Percentiles rank a stretch among this genome's conserved stretches.
phyloP scores from a whole-genome alignment of 192 early-diverging fungal species.

The Entomortierella chlamydospora region DNA sequence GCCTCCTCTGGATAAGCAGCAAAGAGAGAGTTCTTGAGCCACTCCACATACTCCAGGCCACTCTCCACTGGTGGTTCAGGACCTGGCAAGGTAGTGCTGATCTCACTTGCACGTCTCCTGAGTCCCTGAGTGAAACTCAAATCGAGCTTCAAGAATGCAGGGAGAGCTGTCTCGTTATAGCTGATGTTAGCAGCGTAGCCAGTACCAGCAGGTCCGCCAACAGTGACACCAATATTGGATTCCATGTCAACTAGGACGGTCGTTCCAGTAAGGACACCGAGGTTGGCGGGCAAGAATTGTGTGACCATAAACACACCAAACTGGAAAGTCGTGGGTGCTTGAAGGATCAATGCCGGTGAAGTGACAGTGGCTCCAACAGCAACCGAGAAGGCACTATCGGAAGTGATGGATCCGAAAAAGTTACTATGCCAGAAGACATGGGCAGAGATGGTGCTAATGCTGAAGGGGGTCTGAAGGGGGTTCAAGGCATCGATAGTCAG shows the following conservation, averaged over 20 bases:
- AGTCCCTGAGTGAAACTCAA: constrained; percentile 11
- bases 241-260: constrained; percentile 26
- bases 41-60: constrained; percentile 20
- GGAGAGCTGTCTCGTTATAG: constrained; percentile 30
- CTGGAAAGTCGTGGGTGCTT: constrained; percentile 21
- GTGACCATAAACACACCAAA: constrained; percentile 41
- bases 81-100: not conserved
- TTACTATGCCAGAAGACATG: constrained; percentile 30
- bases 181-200: constrained; percentile 19
- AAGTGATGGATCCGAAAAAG: constrained; percentile 22
- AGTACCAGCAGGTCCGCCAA: constrained; percentile 12
- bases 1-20: constrained; percentile 39
- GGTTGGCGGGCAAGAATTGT: constrained; percentile 28
- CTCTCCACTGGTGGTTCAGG: constrained; percentile 18
- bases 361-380: constrained; percentile 7
- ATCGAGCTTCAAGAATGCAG: constrained; percentile 43
- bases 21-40: constrained; percentile 32
- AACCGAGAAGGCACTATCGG: constrained; percentile 8
- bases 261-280: constrained; percentile 25
- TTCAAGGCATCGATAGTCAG: constrained; percentile 20
- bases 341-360: constrained; percentile 22
- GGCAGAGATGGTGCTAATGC: constrained; percentile 13
- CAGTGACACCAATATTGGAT: constrained; percentile 19
- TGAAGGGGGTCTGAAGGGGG: constrained; percentile 25
- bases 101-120: constrained; percentile 2